Evolutionary conservation across 2,329 filamentous ascomycete genomes (phyloP).

Genomic region (Alternaria hordeiaustralica): DNA sequence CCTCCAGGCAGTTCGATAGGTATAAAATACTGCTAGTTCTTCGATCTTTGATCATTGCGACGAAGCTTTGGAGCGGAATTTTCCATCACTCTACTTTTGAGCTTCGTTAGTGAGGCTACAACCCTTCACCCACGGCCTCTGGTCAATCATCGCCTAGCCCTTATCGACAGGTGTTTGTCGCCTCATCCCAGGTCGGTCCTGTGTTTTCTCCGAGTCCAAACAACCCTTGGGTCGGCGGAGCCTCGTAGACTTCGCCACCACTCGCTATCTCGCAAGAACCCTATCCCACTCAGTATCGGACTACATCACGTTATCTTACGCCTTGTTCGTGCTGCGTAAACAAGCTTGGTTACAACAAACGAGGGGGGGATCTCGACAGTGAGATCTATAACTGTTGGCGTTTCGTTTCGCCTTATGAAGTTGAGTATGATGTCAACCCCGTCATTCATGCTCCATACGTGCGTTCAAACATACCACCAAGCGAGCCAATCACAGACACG

Average conservation of each 20-base stretch:
- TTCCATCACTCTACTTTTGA: not conserved
- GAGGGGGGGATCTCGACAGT: too few relatives aligned
- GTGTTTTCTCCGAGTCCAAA: too few relatives aligned
- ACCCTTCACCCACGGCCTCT: too few relatives aligned
- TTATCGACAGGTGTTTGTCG: too few relatives aligned
- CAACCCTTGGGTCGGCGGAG: not conserved
- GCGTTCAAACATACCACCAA: not conserved
- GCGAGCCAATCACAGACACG: not conserved
- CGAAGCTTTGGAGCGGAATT: not conserved
- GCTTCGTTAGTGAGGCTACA: too few relatives aligned
- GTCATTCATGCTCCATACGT: not conserved
- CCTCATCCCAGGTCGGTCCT: too few relatives aligned
- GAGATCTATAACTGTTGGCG: too few relatives aligned
- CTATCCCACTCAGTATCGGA: too few relatives aligned
- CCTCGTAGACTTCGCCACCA: not conserved
- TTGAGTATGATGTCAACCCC: not conserved
- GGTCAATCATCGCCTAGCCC: too few relatives aligned
- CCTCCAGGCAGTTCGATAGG: not conserved
- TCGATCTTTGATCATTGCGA: not conserved
- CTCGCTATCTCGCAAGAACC: not conserved
- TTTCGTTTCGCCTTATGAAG: slow-evolving; percentile 2
- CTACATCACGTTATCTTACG: too few relatives aligned
- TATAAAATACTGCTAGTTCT: not conserved
- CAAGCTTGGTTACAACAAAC: too few relatives aligned
- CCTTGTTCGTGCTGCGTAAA: too few relatives aligned